Conservation (phyloP, 371 early-diverging fungal species). For the Mortierella sp. region DNA sequence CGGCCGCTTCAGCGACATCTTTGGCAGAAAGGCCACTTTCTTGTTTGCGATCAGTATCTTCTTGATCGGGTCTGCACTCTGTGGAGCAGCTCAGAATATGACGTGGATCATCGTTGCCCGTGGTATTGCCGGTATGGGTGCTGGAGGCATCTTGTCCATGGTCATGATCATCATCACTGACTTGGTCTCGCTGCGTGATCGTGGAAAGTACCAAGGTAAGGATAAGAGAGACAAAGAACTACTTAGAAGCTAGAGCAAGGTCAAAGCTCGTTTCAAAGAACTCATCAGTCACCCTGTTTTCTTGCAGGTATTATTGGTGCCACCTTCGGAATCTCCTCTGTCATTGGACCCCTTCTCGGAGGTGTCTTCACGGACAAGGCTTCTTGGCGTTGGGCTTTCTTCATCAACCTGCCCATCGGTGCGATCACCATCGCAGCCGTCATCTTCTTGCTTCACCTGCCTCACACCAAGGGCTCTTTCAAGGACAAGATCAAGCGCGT, state of each 20-base stretch:
- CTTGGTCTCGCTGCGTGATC: constrained; percentile 58
- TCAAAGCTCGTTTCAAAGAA: too few species aligned
- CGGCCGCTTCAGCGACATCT: constrained; percentile 61
- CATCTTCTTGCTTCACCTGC: constrained; percentile 56
- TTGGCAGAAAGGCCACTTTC: constrained; percentile 73
- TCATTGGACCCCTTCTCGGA: constrained; percentile 76
- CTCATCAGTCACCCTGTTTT: too few species aligned
- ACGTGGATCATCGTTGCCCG: constrained; percentile 71
- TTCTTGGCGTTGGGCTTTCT: constrained; percentile 81
- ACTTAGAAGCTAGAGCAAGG: too few species aligned
- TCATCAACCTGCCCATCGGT: constrained; percentile 67
- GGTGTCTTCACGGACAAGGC: constrained; percentile 73
- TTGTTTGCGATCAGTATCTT: constrained; percentile 70
- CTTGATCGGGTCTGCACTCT: constrained; percentile 71
- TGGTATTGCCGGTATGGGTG: constrained; percentile 70
- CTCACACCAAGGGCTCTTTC: constrained; percentile 54
- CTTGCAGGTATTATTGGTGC: constrained; percentile 51
- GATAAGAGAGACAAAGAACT: too few species aligned
- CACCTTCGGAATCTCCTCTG: constrained; percentile 66
- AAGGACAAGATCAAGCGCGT: constrained; percentile 68
- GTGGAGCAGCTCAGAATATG: constrained; percentile 76
- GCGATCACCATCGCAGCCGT: constrained; percentile 58
- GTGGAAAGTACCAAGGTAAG: constrained; percentile 60
- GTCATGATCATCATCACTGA: constrained; percentile 64
- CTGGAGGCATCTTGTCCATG: constrained; percentile 66